Base-by-base conservation (phyloP, 169 alveolate species). In the Amoebophrya sp. region DNA sequence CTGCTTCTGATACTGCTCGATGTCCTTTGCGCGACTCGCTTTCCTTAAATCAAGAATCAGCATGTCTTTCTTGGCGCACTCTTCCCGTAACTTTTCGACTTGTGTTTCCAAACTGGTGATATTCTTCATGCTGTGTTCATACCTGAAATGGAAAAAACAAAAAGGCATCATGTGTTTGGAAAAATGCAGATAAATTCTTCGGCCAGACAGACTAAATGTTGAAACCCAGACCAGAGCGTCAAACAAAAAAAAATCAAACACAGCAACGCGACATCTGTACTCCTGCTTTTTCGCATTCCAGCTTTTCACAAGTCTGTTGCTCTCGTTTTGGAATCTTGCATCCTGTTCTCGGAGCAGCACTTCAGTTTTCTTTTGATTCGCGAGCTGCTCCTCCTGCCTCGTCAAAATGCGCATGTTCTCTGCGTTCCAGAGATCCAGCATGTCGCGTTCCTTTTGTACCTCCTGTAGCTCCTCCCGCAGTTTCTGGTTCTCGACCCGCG, bases 261-360 rank as follows among this genome's bases (percentile, higher is more conserved):
- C n/a, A n/a, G n/a, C n/a, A n/a, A n/a, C n/a, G 7, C 35, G 83
- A 66, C 18, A n/a, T 12, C 10, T 25, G 12, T 66, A 66, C 35
- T 66, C 83, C 32, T 25, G 29, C 18, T 66, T 66, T 66, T 66
- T 66, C 39, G 83, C 83, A 25, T 66, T 66, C 83, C 83, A 66
- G 83, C 83, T 66, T 66, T n/a, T 66, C 35, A 66, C 83, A 2
- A 66, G 83, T n/a, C 83, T 66, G 38, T n/a, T n/a, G 83, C 83
- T 66, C 35, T 66, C 83, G 83, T 66, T 66, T n/a, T 66, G 83
- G 83, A 66, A 66, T 2, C 83, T 2, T 25, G 83, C 35, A 7
- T 66, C 83, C 35, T 66, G 83, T n/a, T 66, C 83, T 25, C 83
- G 83, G 32, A 66, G 35, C 10, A 66, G 83, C 35, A 25, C 39